Evolutionary conservation across 2,329 filamentous ascomycete species (phyloP).

Genomic region (Curvularia lunata): DNA sequence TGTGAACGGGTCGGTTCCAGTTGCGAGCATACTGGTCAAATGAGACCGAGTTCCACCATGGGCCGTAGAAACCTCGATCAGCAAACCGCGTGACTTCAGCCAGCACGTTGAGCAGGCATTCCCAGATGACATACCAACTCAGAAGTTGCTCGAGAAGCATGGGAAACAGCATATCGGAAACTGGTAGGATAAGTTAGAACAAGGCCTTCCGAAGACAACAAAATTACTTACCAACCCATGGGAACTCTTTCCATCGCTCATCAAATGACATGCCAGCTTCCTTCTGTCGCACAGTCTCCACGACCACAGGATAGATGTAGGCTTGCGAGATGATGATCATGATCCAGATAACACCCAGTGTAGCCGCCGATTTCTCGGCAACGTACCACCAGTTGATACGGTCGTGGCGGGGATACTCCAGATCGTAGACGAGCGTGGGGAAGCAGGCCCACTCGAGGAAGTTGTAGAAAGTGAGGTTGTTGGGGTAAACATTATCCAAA

Average conservation of each 20-base stretch:
- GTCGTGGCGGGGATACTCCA: constrained; percentile 76
- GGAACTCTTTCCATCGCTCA: constrained; percentile 70
- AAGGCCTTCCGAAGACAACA: not conserved
- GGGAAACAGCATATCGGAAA: constrained; percentile 77
- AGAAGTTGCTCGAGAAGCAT: constrained; percentile 80
- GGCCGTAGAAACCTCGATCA: constrained; percentile 71
- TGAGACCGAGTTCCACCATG: constrained; percentile 61
- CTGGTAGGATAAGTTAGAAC: constrained; percentile 3
- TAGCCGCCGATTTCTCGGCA: constrained; percentile 72
- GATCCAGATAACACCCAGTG: constrained; percentile 74
- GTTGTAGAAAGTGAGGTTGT: constrained; percentile 69
- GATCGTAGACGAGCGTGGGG: constrained; percentile 79
- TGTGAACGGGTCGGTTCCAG: constrained; percentile 83
- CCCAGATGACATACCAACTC: constrained; percentile 83
- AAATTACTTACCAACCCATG: constrained; percentile 61
- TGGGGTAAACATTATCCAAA: constrained; percentile 64
- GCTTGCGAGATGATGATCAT: constrained; percentile 81
- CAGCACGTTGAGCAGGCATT: constrained; percentile 70
- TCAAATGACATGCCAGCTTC: constrained; percentile 67
- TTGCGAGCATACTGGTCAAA: constrained; percentile 82
- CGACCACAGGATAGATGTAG: constrained; percentile 78
- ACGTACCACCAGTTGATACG: constrained; percentile 77
- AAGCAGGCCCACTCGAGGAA: constrained; percentile 76
- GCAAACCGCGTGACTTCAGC: constrained; percentile 79
- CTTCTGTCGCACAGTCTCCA: constrained; percentile 70